Evolutionary conservation across 306 rosid genomes (phyloP), one percentile per base, ranked within the genome.

Genomic region (Fagus sylvatica): DNA sequence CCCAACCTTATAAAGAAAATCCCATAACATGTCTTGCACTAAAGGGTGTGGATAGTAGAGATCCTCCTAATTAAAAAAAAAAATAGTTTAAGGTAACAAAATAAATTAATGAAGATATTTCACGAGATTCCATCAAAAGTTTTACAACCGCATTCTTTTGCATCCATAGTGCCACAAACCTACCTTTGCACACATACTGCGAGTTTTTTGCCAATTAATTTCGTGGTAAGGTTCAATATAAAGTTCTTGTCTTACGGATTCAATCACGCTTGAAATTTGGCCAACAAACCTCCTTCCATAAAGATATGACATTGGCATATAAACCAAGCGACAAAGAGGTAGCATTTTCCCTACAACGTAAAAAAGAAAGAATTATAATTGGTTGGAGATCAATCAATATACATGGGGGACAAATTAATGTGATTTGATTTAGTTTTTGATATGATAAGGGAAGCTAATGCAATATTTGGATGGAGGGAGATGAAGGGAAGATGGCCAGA

Each of bases 231-330:
- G 83, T 28, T 83, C 74, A 1, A 74, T 75, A 75, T 87, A 85
- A 56, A 89, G 0, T 59, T 89, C 93, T 57, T 81, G 53, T 87
- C 90, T 72, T 2, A 89, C 2, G 34, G 90, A 85, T 60, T 1
- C 73, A 64, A 87, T 53, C 72, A 85, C 53, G 4, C 1, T 65
- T 12, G 91, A 80, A 76, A 89, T 84, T 48, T 88, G 88, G 4
- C 91, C 93, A 4, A 88, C 91, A 10, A 90, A 90, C 67, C 82
- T 86, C 86, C 78, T 90, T 19, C 96, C 96, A 71, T 90, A 90
- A 48, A 90, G 78, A 48, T 88, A 87, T 2, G 96, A 90, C 96
- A 88, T 88, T 0, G 96, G 93, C 84, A 90, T 83, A 72, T 91
- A 91, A 51, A 87, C 90, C 89, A 91, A 71, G 1, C 93, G 90